Evolutionary conservation across 495 filamentous ascomycete species (phyloP), one percentile per base, ranked within the genome.

Genomic region (Penicillium macrosclerotiorum): DNA sequence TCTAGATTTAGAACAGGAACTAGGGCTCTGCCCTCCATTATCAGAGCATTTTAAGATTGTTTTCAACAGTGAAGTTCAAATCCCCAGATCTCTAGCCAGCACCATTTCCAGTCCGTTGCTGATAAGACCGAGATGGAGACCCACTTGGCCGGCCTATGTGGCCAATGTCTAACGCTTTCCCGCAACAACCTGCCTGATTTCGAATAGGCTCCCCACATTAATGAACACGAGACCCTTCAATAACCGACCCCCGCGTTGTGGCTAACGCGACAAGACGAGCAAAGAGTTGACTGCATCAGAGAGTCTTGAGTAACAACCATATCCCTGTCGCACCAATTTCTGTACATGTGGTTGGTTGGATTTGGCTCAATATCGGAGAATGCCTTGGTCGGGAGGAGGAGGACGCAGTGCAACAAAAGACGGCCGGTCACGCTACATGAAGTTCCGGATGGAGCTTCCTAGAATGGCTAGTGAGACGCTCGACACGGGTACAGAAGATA

Each of bases 381-480:
- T 13, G 9, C 35, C 18, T 16, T 24, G 20, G 29, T 18, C 13
- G 1, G 17, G 12, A 18, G 37, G 4, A 27, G 18, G 26, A 36
- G 25, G 30, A 35, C 14, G 23, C 20, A 6, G 42, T 54, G 46
- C 23, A 19, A 44, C 26, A 31, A 25, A 26, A 27, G n/a, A n/a
- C 26, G 12, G 12, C 19, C n/a, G 6, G 30, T 30, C n/a, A 18
- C 18, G 9, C 16, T 24, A 22, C 35, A 31, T 26, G 8, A n/a
- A 39, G 18, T 30, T n/a, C 45, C 59, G 59, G 59, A 4, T 62
- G 49, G 55, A 62, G 59, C 55, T 62, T 49, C 59, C 59, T 38
- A 42, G 30, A 46, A 19, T 18, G 55, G 59, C 23, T 59, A 62
- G 58, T 18, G 42, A 44, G 11, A 37, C 13, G 19, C 23, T 11